phyloP scores from a whole-genome alignment of 805 yeast species.

The Saccharomycopsis sp. region DNA sequence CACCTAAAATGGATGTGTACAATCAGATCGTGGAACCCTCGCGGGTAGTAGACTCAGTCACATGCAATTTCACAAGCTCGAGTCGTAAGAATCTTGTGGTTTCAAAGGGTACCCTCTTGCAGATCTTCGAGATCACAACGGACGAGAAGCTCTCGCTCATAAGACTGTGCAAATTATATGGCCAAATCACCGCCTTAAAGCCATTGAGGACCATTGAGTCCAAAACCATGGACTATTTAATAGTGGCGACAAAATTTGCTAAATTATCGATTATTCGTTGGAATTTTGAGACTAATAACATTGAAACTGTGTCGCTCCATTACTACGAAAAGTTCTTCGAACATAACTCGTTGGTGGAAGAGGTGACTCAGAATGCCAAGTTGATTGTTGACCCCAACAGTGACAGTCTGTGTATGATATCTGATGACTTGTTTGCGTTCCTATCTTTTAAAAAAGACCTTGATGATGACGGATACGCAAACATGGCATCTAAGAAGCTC shows the following conservation, averaged over 20 bases:
- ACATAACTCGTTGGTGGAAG: conserved; percentile 32
- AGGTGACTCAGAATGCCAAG: conserved; percentile 32
- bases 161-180: conserved; percentile 44
- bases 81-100: conserved; percentile 39
- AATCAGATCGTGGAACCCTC: conserved; percentile 52
- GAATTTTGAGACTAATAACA: conserved; percentile 45
- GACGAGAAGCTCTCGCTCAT: conserved; percentile 29
- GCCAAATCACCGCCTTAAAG: conserved; percentile 35
- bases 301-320: conserved; percentile 77
- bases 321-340: conserved; percentile 71
- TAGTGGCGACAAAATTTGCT: conserved; percentile 65
- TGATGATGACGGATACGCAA: conserved; percentile 60
- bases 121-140: conserved; percentile 32
- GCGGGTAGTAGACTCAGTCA: conserved; percentile 38
- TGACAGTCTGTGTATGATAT: conserved; percentile 50
- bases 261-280: conserved; percentile 73
- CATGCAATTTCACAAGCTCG: conserved; percentile 35
- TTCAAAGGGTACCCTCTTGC: conserved; percentile 46
- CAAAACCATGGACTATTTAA: conserved; percentile 42
- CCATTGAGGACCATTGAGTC: conserved; percentile 13
- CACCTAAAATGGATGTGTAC: conserved; percentile 42
- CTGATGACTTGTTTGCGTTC: conserved; percentile 63
- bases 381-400: conserved; percentile 58
- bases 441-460: conserved; percentile 52
- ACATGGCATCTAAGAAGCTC: conserved; percentile 19